Base-by-base conservation (phyloP, 1,139 yeast genomes). In the Suhomyces atakaporum region DNA sequence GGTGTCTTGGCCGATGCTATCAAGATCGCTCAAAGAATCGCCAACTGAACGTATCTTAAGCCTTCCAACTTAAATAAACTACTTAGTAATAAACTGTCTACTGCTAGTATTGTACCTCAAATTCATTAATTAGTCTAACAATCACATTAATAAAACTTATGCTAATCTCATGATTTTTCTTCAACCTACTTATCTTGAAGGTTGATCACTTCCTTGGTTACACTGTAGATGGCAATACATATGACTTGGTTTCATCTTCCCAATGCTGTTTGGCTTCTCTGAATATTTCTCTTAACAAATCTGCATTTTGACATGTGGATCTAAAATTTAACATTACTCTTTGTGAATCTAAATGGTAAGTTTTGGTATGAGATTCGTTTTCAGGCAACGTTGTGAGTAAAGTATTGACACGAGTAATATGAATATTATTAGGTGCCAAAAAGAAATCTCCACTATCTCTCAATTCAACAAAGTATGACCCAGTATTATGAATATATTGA, bases 1-100 rank as follows among this genome's bases (percentile, higher is more conserved):
- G 98, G 98, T 63, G 97, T 94, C 33, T 75, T 92, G 53, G 96
- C 95, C 35, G 98, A 92, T 61, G 81, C 87, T 22, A 77, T 94
- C 59, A 90, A 86, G 71, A 81, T 87, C 50, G 95, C 95, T 29
- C 90, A 90, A 70, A 83, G 96, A 73, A 69, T 86, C 30, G 79
- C 80, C 38, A 56, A 56, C 40, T 68, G 57, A 39, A 7, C 5
- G 24, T 5, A n/a, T n/a, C n/a, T n/a, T n/a, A n/a, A n/a, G n/a
- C n/a, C n/a, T n/a, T n/a, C n/a, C n/a, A n/a, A n/a, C n/a, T n/a
- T n/a, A n/a, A n/a, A n/a, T n/a, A n/a, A n/a, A n/a, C n/a, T n/a
- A n/a, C n/a, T n/a, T n/a, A n/a, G n/a, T n/a, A n/a, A n/a, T n/a
- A n/a, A n/a, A n/a, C n/a, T n/a, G n/a, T n/a, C n/a, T n/a, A n/a